These are phyloP conservation scores for Linaria vulgaris DNA, from an alignment of 257 asterid species.

Conservation along the genomic window DNA sequence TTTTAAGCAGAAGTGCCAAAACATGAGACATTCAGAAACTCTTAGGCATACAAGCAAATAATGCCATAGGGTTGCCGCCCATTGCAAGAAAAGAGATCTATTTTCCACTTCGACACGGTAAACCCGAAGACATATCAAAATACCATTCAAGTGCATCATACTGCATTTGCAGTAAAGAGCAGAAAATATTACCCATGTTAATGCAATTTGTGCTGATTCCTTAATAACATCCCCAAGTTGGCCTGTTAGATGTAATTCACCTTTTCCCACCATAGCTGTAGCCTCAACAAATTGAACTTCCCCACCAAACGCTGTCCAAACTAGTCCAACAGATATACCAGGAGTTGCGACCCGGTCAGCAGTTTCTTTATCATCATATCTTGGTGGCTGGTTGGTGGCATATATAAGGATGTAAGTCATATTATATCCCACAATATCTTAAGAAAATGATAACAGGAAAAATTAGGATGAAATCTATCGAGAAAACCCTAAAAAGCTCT, in stretches of 20 bases:
- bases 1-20: too few relatives aligned
- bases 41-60: too few relatives aligned
- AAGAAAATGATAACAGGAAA: constrained; percentile 17
- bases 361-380: constrained; percentile 84
- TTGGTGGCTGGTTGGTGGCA: constrained; percentile 69
- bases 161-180: constrained; percentile 13
- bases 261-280: constrained; percentile 88
- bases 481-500: constrained; percentile 18
- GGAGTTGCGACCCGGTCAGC: constrained; percentile 89
- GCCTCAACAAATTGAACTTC: constrained; percentile 99
- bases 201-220: constrained; percentile 98
- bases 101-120: too few relatives aligned
- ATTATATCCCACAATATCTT: constrained; percentile 1
- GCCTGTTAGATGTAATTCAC: constrained; percentile 96
- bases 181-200: constrained; percentile 80
- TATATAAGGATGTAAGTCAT: constrained; percentile 24
- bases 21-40: too few relatives aligned
- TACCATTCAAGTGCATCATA: background rate
- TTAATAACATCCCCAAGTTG: constrained; percentile 97
- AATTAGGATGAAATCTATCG: constrained; percentile 18
- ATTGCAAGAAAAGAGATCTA: too few relatives aligned
- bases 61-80: too few relatives aligned
- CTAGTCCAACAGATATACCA: constrained; percentile 95
- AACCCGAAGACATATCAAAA: too few relatives aligned
- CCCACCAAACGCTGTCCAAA: constrained; percentile 94